Evolutionary conservation across 2,329 filamentous ascomycete genomes (phyloP), one percentile per base, ranked within the genome.

Genomic region (Hypoxylon sp.): DNA sequence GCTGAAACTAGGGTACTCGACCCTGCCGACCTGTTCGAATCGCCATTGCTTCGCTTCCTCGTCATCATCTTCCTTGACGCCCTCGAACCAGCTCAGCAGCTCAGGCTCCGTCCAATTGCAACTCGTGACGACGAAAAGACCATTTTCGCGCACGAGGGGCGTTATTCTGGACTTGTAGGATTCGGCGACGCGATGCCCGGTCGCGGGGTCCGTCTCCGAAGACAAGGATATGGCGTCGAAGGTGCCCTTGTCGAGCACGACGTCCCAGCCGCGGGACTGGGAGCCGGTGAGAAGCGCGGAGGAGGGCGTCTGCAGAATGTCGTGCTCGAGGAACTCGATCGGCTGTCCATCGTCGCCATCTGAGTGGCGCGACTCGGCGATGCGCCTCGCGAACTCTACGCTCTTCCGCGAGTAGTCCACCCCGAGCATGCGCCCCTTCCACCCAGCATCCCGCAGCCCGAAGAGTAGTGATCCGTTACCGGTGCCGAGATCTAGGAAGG

Each of bases 81-180:
- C 81, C 52, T 85, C 88, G 76, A 98, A 96, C 93, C 95, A 98
- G 14, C 80, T 80, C 64, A 85, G 82, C 73, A 99, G 80, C 82
- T 99, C 96, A 40, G 89, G 86, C 81, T 96, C 93, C 1, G 95
- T 98, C 96, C 96, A 99, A 80, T 99, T 99, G 78, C 96, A 99
- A 78, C 93, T 97, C 57, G 96, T 98, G 56, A 99, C 87, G 64
- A 97, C 79, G 72, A 98, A 86, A 22, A 93, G 82, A 0, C 93
- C 93, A 1, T 89, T 90, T 0, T 79, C 80, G 71, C 87, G 88
- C 53, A 98, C 85, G 68, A 98, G 83, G 26, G 79, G 80, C 65
- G 89, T 81, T 30, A 95, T 89, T 54, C 88, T 87, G 48, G 85
- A 83, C 49, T 87, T 85, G 80, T 99, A 99, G 2, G 85, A 84